Base-by-base conservation (phyloP, 2,329 filamentous ascomycete species). In the Fusarium sp. region DNA sequence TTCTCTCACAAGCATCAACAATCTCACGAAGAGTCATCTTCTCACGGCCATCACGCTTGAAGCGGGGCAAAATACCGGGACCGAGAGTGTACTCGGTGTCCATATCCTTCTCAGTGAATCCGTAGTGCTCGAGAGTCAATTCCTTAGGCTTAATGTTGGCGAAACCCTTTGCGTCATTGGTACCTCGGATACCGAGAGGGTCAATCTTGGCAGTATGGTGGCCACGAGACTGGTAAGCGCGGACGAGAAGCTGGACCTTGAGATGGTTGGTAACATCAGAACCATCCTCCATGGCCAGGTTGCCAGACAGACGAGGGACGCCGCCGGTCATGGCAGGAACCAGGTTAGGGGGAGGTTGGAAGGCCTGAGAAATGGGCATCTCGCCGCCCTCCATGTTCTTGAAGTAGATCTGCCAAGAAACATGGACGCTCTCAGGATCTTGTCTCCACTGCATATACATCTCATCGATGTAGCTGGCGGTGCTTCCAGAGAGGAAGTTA, bases 361-460 rank as follows among this genome's bases (percentile, higher is more conserved):
- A 99, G 75, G 96, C 96, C 83, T 97, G 93, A 70, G 95, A 96
- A 80, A 97, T 94, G 79, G 95, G 95, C 94, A 99, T 98, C 78
- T 96, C 93, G 81, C 96, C 96, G 73, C 90, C 92, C 86, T 99
- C 96, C 92, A 99, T 98, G 85, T 99, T 99, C 85, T 91, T 93
- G 89, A 99, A 99, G 88, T 99, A 99, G 80, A 97, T 91, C 85
- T 97, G 95, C 96, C 96, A 99, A 81, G 96, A 99, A 77, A 97
- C 88, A 83, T 99, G 96, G 64, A 99, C 96, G 79, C 93, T 97
- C 77, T 90, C 88, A 55, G 96, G 95, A 77, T 99, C 94, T 72
- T 92, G 87, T 84, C 95, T 97, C 96, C 96, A 99, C 80, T 95
- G 91, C 85, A 98, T 86, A 84, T 99, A 99, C 96, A 99, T 99